Evolutionary conservation across 306 rosid species (phyloP).

Genomic region (Vachellia collinsii): DNA sequence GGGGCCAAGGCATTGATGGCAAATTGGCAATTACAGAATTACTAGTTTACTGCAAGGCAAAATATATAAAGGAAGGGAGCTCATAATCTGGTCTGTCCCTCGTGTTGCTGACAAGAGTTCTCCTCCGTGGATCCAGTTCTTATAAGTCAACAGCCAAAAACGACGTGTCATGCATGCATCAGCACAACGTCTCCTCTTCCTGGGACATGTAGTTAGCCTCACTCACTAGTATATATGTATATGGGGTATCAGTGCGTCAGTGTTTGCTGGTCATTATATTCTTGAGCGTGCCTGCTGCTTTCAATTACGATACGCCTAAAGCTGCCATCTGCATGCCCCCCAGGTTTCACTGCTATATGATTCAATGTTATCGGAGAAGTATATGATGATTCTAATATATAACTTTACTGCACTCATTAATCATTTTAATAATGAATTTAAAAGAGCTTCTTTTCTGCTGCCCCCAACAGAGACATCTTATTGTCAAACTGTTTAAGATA

Average conservation of each 20-base stretch:
- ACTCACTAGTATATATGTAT: not conserved
- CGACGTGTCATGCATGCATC: constrained; percentile 38
- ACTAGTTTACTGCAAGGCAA: too few species aligned
- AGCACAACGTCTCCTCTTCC: constrained; percentile 2
- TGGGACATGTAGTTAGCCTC: not conserved
- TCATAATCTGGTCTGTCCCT: constrained; percentile 35
- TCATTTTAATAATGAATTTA: too few species aligned
- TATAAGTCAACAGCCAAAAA: not conserved
- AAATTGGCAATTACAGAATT: too few species aligned
- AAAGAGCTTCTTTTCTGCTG: too few species aligned
- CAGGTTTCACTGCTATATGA: not conserved
- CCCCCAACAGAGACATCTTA: too few species aligned
- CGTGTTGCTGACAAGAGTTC: constrained; percentile 23
- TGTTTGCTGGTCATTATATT: not conserved
- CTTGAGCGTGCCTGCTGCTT: constrained; percentile 1
- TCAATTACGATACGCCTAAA: not conserved
- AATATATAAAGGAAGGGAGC: too few species aligned
- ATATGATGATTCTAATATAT: not conserved
- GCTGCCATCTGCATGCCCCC: not conserved
- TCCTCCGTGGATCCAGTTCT: not conserved
- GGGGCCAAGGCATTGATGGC: too few species aligned
- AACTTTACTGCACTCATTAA: too few species aligned
- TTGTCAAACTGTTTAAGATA: too few species aligned
- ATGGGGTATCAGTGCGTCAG: not conserved
- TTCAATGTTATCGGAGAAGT: not conserved